These are phyloP conservation scores for Neocallimastix lanati DNA, from an alignment of 192 early-diverging fungal genomes.

Conservation along the genomic window DNA sequence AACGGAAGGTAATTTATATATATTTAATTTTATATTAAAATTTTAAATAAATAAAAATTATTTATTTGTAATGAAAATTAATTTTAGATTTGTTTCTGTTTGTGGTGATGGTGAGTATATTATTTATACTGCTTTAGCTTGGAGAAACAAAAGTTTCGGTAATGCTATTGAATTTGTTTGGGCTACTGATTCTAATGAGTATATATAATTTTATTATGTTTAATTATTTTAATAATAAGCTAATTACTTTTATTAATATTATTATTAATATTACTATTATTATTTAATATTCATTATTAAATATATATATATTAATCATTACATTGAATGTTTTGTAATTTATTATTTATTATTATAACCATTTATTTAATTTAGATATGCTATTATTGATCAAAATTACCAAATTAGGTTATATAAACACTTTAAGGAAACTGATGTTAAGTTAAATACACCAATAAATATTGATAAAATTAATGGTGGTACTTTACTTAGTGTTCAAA, in stretches of 20 bases:
- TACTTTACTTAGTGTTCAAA: conserved; percentile 72
- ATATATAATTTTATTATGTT: neutral
- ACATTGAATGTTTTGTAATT: too few species aligned
- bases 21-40: too few species aligned
- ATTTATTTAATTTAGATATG: neutral
- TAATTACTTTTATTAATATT: too few species aligned
- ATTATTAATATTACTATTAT: too few species aligned
- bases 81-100: conserved; percentile 75
- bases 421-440: neutral
- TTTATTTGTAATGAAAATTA: too few species aligned
- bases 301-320: too few species aligned
- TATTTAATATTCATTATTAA: too few species aligned
- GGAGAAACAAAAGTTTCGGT: conserved; percentile 98
- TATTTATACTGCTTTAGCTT: conserved; percentile 97
- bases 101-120: conserved; percentile 99
- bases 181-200: conserved; percentile 88
- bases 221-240: too few species aligned
- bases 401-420: neutral
- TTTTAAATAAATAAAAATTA: too few species aligned
- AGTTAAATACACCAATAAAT: conserved; percentile 4
- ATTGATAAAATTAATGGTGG: conserved; percentile 94
- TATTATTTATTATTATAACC: neutral
- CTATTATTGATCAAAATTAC: neutral
- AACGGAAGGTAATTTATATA: conserved; percentile 58
- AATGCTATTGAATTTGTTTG: conserved; percentile 90